A percentile compares a stretch with the other conserved stretches of the same genome.
phyloP scores from a whole-genome alignment of 805 yeast genomes.

The Metahyphopichia silvanorum region DNA sequence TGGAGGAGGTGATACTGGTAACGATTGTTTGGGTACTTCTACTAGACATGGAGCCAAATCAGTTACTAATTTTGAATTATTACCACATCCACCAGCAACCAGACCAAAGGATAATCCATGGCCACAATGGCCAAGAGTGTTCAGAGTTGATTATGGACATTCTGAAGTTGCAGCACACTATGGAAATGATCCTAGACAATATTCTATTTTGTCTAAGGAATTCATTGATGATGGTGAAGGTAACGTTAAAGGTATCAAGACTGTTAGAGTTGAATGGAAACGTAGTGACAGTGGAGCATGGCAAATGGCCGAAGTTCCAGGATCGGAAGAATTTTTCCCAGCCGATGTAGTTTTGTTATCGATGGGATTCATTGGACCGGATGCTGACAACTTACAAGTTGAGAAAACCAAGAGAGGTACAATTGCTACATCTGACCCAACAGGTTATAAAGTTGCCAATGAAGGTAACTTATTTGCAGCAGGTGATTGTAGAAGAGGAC shows the following conservation, averaged over 20 bases:
- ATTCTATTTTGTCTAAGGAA: constrained; percentile 91
- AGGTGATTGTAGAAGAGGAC: constrained; percentile 99
- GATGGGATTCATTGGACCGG: constrained; percentile 98
- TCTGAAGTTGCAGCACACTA: constrained; percentile 91
- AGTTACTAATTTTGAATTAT: constrained; percentile 87
- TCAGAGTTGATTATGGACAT: constrained; percentile 98
- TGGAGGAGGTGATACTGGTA: constrained; percentile 99
- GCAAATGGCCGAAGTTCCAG: constrained; percentile 98
- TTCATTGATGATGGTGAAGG: constrained; percentile 94
- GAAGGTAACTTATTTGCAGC: constrained; percentile 82
- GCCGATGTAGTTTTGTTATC: constrained; percentile 92
- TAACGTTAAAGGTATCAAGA: constrained; percentile 90
- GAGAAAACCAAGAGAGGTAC: constrained; percentile 84
- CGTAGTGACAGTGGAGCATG: constrained; percentile 93
- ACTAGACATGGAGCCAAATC: constrained; percentile 97
- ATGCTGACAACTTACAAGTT: constrained; percentile 67
- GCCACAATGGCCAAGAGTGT: constrained; percentile 99
- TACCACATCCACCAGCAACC: constrained; percentile 85
- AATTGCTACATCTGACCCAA: constrained; percentile 58
- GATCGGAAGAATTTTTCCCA: constrained; percentile 88
- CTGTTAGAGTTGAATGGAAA: constrained; percentile 98
- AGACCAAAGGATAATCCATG: constrained; percentile 96
- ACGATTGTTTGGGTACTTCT: constrained; percentile 96
- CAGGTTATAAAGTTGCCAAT: constrained; percentile 62
- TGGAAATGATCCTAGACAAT: constrained; percentile 97